Conservation (phyloP, 257 asterid species). For the Capsicum chinense region DNA sequence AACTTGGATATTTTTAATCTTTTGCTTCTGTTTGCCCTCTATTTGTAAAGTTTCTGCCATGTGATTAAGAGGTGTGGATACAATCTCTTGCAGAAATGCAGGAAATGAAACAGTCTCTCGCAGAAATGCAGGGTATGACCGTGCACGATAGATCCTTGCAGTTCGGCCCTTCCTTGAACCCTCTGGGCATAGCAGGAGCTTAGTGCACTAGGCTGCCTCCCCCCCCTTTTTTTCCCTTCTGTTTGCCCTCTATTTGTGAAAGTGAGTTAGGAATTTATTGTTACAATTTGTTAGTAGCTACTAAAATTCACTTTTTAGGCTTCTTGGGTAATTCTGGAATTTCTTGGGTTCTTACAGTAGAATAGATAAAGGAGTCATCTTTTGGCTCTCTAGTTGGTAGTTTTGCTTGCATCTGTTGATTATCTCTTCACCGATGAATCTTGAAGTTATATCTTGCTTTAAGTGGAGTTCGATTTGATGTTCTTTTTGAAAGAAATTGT, state of each 20-base stretch:
- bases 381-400: not conserved
- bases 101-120: too few relatives aligned
- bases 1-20: not conserved
- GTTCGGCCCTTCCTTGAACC: too few relatives aligned
- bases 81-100: too few relatives aligned
- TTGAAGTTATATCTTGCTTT: not conserved
- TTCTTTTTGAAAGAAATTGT: not conserved
- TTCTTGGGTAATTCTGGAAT: not conserved
- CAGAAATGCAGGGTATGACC: too few relatives aligned
- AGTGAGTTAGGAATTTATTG: not conserved
- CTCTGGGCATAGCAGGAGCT: too few relatives aligned
- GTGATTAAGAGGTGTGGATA: too few relatives aligned
- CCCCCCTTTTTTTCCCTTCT: not conserved
- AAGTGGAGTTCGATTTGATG: not conserved
- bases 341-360: not conserved
- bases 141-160: too few relatives aligned
- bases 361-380: not conserved
- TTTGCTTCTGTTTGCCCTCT: not conserved
- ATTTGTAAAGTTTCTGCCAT: too few relatives aligned
- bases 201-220: too few relatives aligned
- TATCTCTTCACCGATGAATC: not conserved
- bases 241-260: not conserved
- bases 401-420: constrained; percentile 2
- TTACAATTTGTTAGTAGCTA: not conserved
- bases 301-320: not conserved